Evolutionary conservation across 805 yeast genomes (phyloP).

Genomic region (Metschnikowia borealis): DNA sequence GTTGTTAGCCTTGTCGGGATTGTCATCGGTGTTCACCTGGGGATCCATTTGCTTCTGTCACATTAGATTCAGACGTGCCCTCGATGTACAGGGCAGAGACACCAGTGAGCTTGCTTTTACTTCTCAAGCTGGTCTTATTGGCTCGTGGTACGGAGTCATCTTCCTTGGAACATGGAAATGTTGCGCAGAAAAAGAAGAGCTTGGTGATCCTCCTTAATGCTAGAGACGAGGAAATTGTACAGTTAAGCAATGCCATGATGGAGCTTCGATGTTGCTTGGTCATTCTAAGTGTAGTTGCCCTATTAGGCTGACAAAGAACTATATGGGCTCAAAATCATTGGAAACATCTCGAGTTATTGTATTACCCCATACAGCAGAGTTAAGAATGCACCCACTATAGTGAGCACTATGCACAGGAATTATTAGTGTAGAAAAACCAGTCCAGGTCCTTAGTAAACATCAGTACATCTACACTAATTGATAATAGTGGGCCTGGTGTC

Average conservation of each 20-base stretch:
- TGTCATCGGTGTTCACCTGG: constrained; percentile 29
- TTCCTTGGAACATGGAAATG: constrained; percentile 34
- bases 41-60: constrained; percentile 24
- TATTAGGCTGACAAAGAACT: too few species aligned
- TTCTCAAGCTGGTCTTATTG: constrained; percentile 50
- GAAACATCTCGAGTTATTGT: too few species aligned
- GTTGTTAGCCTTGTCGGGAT: constrained; percentile 25
- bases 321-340: too few species aligned
- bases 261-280: constrained; percentile 68
- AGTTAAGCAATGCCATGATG: constrained; percentile 51
- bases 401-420: too few species aligned
- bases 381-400: too few species aligned
- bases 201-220: constrained; percentile 66
- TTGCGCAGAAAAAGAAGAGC: constrained; percentile 46
- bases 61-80: constrained; percentile 25
- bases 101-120: constrained; percentile 48
- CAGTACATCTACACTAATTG: too few species aligned
- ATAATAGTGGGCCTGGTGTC: too few species aligned
- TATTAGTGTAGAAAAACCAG: too few species aligned
- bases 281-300: too few species aligned
- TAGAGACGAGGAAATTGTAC: constrained; percentile 49
- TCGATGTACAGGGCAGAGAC: constrained; percentile 20
- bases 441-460: too few species aligned
- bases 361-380: too few species aligned
- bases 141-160: constrained; percentile 49